phyloP scores from a whole-genome alignment of 176 grass and related monocot genomes.

The Oryza glumipatula region DNA sequence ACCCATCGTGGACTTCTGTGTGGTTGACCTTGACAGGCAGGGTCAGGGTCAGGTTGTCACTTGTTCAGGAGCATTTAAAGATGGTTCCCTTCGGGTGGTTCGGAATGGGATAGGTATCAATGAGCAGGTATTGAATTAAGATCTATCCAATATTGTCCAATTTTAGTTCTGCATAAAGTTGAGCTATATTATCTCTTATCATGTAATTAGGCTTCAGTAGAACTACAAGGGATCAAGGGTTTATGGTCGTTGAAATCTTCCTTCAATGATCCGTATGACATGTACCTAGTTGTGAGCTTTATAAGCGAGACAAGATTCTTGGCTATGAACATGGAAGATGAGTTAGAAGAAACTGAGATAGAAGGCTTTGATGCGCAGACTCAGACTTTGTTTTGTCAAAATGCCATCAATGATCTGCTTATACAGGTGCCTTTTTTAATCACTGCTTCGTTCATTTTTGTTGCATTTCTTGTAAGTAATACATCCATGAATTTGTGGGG shows the following conservation, averaged over 20 bases:
- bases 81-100: conserved; percentile 91
- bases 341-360: conserved; percentile 92
- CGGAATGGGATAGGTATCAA: conserved; percentile 92
- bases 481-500: not conserved
- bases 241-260: conserved; percentile 89
- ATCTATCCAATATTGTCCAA: conserved; percentile 14
- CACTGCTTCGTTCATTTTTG: conserved; percentile 12
- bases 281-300: conserved; percentile 94
- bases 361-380: conserved; percentile 90
- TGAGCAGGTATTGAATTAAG: conserved; percentile 72
- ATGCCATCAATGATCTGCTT: conserved; percentile 85
- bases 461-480: conserved; percentile 7
- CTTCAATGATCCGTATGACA: conserved; percentile 70
- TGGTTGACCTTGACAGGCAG: conserved; percentile 97
- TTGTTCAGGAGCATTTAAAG: conserved; percentile 95
- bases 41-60: conserved; percentile 94
- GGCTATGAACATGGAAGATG: conserved; percentile 99
- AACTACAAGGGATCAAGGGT: conserved; percentile 97
- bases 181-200: conserved; percentile 36
- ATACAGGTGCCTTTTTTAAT: conserved; percentile 60
- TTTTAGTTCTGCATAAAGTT: conserved; percentile 1
- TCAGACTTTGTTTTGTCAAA: conserved; percentile 95
- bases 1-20: conserved; percentile 93
- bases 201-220: conserved; percentile 80
- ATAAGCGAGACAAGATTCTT: conserved; percentile 94